A percentile compares a stretch with the other conserved stretches of the same genome.
phyloP scores from a whole-genome alignment of 176 grass and related monocot genomes.

The Olyra latifolia region DNA sequence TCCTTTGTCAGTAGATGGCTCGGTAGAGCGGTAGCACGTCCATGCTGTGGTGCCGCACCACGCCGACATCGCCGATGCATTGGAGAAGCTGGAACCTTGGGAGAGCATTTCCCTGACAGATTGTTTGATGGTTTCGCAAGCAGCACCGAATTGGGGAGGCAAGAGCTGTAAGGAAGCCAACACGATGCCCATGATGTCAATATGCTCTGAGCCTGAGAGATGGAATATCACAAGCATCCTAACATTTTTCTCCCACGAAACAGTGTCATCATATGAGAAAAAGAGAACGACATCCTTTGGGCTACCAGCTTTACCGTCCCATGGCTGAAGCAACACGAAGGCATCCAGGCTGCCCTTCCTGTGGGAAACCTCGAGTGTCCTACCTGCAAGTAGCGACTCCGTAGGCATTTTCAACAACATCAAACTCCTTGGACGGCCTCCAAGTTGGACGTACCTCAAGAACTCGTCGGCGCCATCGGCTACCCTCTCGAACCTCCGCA shows the following conservation, averaged over 20 bases:
- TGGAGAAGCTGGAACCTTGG: not conserved
- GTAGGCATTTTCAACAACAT: not conserved
- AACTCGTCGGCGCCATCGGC: not conserved
- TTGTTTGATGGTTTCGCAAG: not conserved
- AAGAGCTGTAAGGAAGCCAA: conserved; percentile 7
- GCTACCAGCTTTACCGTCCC: not conserved
- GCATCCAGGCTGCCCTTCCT: not conserved
- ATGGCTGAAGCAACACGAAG: not conserved
- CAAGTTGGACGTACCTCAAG: not conserved
- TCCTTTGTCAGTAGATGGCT: not conserved
- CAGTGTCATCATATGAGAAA: not conserved
- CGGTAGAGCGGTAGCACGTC: not conserved
- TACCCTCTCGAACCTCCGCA: conserved; percentile 13
- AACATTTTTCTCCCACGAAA: not conserved
- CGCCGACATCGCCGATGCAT: not conserved
- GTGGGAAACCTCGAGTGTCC: conserved; percentile 4
- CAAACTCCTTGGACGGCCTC: not conserved
- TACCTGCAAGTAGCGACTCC: not conserved
- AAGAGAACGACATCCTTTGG: not conserved
- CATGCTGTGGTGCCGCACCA: not conserved
- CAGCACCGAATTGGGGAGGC: conserved; percentile 14
- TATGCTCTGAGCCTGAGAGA: not conserved
- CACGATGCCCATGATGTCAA: not conserved
- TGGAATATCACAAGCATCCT: not conserved
- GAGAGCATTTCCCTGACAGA: not conserved